Evolutionary conservation across 2,329 filamentous ascomycete genomes (phyloP).

Genomic region (Neonectria punicea): DNA sequence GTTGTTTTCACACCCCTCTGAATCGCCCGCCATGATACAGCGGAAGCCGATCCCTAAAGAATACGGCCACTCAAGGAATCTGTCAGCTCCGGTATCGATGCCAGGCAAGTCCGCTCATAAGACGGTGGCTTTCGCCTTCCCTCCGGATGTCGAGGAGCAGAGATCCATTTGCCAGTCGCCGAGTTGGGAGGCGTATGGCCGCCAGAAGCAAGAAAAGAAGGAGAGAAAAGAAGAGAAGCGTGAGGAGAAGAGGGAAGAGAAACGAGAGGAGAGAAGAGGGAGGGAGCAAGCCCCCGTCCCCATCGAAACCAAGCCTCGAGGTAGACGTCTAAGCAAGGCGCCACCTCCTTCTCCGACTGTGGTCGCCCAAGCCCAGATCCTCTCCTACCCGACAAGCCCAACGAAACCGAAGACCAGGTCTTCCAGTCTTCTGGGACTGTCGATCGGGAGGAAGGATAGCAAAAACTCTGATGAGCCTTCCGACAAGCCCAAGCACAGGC

Average conservation of each 20-base stretch:
- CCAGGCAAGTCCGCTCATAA: conserved; percentile 42
- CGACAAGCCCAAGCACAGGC: conserved; percentile 42
- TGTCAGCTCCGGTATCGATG: conserved; percentile 19
- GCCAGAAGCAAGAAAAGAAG: conserved; percentile 65
- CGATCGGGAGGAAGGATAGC: conserved; percentile 28
- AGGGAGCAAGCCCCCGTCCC: conserved; percentile 15
- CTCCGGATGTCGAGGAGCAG: conserved; percentile 44
- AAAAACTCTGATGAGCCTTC: conserved; percentile 27
- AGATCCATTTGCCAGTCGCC: conserved; percentile 68
- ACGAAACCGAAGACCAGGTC: conserved; percentile 40
- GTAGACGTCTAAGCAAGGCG: conserved; percentile 47
- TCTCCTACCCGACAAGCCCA: conserved; percentile 28
- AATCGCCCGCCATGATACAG: conserved; percentile 28
- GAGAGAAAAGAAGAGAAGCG: conserved; percentile 56
- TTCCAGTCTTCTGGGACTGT: conserved; percentile 42
- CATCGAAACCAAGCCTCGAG: conserved; percentile 34
- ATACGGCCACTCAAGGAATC: conserved; percentile 16
- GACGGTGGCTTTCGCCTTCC: conserved; percentile 47
- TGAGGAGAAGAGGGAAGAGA: conserved; percentile 47
- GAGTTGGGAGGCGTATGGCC: conserved; percentile 68
- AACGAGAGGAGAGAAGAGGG: conserved; percentile 21
- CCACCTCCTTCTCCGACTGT: conserved; percentile 39
- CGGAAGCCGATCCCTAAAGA: conserved; percentile 31
- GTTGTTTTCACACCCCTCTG: conserved; percentile 29
- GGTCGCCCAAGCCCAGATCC: conserved; percentile 30